These are phyloP conservation scores for Fraxinus albicans DNA, from an alignment of 305 asterid species.

Conservation along the genomic window DNA sequence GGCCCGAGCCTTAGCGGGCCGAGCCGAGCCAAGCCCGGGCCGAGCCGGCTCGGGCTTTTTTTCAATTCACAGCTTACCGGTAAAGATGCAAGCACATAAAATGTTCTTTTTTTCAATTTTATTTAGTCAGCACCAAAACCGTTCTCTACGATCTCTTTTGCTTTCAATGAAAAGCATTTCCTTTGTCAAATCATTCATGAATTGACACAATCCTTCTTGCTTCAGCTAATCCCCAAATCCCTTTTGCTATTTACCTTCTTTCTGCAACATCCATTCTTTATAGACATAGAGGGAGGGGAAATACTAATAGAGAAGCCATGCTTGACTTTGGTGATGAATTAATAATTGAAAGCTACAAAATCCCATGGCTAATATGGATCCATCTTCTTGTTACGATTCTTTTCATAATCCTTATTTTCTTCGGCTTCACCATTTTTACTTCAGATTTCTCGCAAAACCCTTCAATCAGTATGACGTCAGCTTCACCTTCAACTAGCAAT, in stretches of 20 bases:
- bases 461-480: neutral
- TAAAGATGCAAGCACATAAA: neutral
- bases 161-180: neutral
- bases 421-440: conserved; percentile 51
- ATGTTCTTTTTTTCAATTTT: neutral
- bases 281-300: neutral
- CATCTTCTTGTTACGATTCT: conserved; percentile 72
- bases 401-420: conserved; percentile 57
- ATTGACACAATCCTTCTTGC: neutral
- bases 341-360: conserved; percentile 56
- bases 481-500: conserved; percentile 27
- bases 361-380: conserved; percentile 88
- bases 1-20: too few relatives aligned
- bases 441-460: conserved; percentile 32
- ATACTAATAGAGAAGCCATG: conserved; percentile 35
- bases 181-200: neutral
- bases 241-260: neutral
- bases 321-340: conserved; percentile 68
- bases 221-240: neutral
- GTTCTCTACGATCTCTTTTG: neutral
- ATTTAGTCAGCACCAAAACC: neutral
- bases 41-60: too few relatives aligned
- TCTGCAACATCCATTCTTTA: neutral
- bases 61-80: too few relatives aligned
- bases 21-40: too few relatives aligned